Base-by-base conservation (phyloP, 257 asterid species). In the Leptodermis oblonga region DNA sequence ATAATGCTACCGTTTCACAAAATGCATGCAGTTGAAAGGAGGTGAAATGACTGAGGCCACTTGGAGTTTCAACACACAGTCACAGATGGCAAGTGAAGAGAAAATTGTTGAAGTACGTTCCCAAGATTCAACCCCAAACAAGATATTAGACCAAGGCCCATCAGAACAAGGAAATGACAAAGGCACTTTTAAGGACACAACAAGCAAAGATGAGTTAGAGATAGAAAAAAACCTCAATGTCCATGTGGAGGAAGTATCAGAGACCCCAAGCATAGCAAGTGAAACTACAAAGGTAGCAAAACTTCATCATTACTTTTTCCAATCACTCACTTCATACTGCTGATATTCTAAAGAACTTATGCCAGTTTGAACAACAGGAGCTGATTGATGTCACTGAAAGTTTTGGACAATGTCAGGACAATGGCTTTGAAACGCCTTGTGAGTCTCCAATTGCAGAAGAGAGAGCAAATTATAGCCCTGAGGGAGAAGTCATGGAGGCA, bases 241-340 rank as follows among this genome's bases (percentile, higher is more conserved):
- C 56, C 25, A 31, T 20, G 31, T 42, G 14, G 20, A 48, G 3
- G 33, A 56, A 42, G 48, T 37, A 48, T 36, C 65, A 15, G 72
- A 65, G 51, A 55, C 45, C 36, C 36, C 14, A 39, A 45, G 59
- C 36, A 54, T 31, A 30, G 67, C 22, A 59, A 54, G n/a, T 72
- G 56, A 73, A 66, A 46, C 31, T 11, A 62, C 62, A 42, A 41
- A 53, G 72, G 71, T 64, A 2, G 61, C 45, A 56, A 4, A 54
- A 23, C 12, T 37, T 39, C 39, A 53, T 23, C 5, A 1, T 53
- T 53, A 69, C 34, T 45, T 30, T 48, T 13, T 30, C 23, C 54
- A 7, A 7, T 0, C 7, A 48, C n/a, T 52, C 37, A 11, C 20
- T 72, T 65, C 8, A 10, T 63, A 10, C 42, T 37, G 23, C 30